Conservation (phyloP, 2,329 filamentous ascomycete genomes). For the Sphaerulina musiva region DNA sequence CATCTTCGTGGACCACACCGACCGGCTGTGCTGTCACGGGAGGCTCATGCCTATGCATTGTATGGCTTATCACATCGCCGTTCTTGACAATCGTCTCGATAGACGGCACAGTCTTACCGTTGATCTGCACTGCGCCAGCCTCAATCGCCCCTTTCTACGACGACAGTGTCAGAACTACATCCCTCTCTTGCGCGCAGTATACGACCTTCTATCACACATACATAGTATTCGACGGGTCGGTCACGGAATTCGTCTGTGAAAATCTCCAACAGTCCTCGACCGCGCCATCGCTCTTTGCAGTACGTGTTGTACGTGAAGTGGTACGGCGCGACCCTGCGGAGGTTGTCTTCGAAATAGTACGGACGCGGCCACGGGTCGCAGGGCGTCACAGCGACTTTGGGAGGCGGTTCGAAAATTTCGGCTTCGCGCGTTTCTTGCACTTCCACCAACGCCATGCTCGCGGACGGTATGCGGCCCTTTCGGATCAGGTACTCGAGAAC, state of each 20-base stretch:
- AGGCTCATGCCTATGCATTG: slow-evolving; percentile 89
- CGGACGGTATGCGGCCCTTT: slow-evolving; percentile 35
- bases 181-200: slow-evolving; percentile 13
- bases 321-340: slow-evolving; percentile 80
- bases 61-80: slow-evolving; percentile 86
- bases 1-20: slow-evolving; percentile 79
- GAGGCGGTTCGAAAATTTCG: slow-evolving; percentile 41
- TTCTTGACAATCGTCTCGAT: slow-evolving; percentile 71
- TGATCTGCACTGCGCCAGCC: slow-evolving; percentile 69
- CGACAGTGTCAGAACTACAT: slow-evolving; percentile 27
- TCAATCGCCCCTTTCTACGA: slow-evolving; percentile 66
- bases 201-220: slow-evolving; percentile 34
- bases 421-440: slow-evolving; percentile 25
- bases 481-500: slow-evolving; percentile 48
- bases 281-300: slow-evolving; percentile 91
- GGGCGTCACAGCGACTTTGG: slow-evolving; percentile 47
- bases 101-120: slow-evolving; percentile 61
- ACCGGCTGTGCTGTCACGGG: slow-evolving; percentile 78
- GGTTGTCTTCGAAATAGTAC: slow-evolving; percentile 75
- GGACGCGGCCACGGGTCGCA: slow-evolving; percentile 58
- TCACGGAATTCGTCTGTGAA: slow-evolving; percentile 91
- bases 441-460: slow-evolving; percentile 28
- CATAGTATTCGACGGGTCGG: slow-evolving; percentile 78
- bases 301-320: slow-evolving; percentile 91
- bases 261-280: slow-evolving; percentile 72